phyloP scores from a whole-genome alignment of 257 asterid species.

The Parsonsia alboflavescens region DNA sequence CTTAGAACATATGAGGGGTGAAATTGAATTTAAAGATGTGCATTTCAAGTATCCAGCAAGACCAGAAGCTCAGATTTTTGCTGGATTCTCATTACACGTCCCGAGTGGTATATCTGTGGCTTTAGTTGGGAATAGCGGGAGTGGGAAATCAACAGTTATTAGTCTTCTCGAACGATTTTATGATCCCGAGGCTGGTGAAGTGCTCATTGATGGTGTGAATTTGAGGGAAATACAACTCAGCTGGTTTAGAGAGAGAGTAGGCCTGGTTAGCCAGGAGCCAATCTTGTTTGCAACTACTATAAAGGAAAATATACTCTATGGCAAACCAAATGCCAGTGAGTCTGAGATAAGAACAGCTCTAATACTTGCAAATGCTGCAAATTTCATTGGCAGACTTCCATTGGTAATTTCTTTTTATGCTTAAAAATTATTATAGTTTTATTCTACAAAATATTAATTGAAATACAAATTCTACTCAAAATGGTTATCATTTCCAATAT shows the following conservation, averaged over 20 bases:
- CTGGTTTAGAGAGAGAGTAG: conserved; percentile 55
- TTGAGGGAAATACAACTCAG: conserved; percentile 37
- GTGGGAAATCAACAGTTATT: conserved; percentile 72
- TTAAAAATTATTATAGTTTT: too few species aligned
- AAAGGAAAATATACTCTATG: conserved; percentile 52
- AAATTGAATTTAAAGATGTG: conserved; percentile 55
- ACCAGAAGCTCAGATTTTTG: conserved; percentile 55
- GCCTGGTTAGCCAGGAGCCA: conserved; percentile 79
- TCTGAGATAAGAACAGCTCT: conserved; percentile 58
- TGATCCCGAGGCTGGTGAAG: conserved; percentile 60
- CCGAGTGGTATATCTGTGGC: conserved; percentile 53
- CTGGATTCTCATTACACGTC: conserved; percentile 46
- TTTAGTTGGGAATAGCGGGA: conserved; percentile 79
- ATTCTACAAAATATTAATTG: too few species aligned
- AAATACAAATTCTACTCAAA: too few species aligned
- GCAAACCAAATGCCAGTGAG: conserved; percentile 57
- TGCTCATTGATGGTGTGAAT: conserved; percentile 51
- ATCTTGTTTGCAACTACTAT: conserved; percentile 48
- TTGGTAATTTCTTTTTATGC: conserved; percentile 21
- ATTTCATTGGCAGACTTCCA: conserved; percentile 64
- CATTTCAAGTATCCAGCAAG: conserved; percentile 64
- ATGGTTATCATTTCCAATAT: too few species aligned
- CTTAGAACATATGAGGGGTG: conserved; percentile 51
- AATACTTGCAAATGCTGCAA: conserved; percentile 73
- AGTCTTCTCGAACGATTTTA: conserved; percentile 67